Conservation (phyloP, 2,329 filamentous ascomycete species). For the Alternaria ventricosa region DNA sequence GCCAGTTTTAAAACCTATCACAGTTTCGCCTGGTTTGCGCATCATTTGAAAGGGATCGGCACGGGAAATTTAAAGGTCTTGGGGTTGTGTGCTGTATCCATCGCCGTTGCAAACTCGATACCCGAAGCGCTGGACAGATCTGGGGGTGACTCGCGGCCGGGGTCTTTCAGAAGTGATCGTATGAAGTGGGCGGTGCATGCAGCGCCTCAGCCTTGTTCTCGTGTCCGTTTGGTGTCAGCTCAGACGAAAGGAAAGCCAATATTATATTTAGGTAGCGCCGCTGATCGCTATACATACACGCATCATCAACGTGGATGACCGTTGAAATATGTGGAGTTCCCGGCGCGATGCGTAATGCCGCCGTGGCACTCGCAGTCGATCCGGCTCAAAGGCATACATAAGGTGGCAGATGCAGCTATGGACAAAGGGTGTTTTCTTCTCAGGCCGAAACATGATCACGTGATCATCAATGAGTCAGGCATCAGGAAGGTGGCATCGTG, state of each 20-base stretch:
- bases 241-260: not conserved
- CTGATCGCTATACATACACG: not conserved
- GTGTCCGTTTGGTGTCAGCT: not conserved
- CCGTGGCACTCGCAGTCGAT: not conserved
- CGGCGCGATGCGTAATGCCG: not conserved
- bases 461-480: not conserved
- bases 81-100: not conserved
- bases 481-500: not conserved
- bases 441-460: not conserved
- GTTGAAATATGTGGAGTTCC: not conserved
- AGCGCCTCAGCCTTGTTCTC: not conserved
- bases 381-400: not conserved
- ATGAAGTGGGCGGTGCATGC: not conserved
- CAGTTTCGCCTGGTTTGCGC: not conserved
- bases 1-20: slow-evolving; percentile 23
- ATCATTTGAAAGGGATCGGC: not conserved
- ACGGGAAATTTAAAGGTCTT: not conserved
- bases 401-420: not conserved
- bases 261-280: not conserved
- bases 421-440: not conserved
- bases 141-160: not conserved
- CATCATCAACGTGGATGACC: not conserved
- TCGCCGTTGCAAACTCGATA: not conserved
- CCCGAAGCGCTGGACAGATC: not conserved
- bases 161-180: not conserved